Evolutionary conservation across 345 rosid species (phyloP).

Genomic region (Adansonia digitata): DNA sequence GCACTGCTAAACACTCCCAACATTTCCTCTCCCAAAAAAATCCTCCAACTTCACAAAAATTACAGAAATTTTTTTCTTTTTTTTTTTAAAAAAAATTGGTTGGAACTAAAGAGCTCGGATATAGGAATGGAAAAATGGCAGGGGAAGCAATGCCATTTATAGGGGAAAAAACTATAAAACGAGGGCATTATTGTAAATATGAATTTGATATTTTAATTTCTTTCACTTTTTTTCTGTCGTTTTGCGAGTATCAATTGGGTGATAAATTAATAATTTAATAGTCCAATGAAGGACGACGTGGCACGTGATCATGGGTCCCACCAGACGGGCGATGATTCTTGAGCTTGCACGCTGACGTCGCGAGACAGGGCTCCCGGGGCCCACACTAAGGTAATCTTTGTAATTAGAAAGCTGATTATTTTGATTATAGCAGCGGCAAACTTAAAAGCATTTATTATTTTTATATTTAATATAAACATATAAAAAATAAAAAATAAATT

Average conservation of each 20-base stretch:
- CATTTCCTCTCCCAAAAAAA: slow-evolving; percentile 35
- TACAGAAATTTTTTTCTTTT: not conserved
- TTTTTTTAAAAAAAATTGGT: too few species aligned
- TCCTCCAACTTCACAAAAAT: not conserved
- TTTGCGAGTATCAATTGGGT: not conserved
- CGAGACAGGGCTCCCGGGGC: not conserved
- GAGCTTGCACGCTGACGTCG: slow-evolving; percentile 19
- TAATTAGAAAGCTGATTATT: too few species aligned
- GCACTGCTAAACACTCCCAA: slow-evolving; percentile 86
- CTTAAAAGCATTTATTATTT: too few species aligned
- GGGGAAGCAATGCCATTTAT: slow-evolving; percentile 16
- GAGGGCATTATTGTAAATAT: slow-evolving; percentile 22
- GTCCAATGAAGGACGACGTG: not conserved
- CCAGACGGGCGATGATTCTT: slow-evolving; percentile 35
- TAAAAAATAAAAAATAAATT: too few species aligned
- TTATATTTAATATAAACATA: too few species aligned
- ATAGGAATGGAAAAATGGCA: not conserved
- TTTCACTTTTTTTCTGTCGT: not conserved
- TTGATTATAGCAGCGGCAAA: too few species aligned
- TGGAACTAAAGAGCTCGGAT: slow-evolving; percentile 1
- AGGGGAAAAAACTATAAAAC: not conserved
- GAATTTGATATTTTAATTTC: not conserved
- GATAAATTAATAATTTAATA: not conserved
- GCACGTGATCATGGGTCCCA: slow-evolving; percentile 24
- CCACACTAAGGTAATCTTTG: not conserved